Percentiles rank a stretch among this genome's conserved stretches.
These are phyloP conservation scores for Coniella vitis DNA, from an alignment of 2,329 filamentous ascomycete genomes.

Conservation along the genomic window DNA sequence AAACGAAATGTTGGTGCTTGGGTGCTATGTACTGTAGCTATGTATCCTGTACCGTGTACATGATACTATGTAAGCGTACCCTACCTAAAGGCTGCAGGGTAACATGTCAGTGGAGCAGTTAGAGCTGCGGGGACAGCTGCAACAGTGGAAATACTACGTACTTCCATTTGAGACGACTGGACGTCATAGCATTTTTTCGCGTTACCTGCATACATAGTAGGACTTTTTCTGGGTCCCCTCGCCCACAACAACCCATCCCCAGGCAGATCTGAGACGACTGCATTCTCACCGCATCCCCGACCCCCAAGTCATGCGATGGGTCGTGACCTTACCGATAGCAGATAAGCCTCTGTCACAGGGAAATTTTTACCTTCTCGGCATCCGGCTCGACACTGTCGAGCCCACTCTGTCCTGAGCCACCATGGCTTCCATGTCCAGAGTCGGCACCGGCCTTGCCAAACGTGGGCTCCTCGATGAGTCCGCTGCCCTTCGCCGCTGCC, in stretches of 20 bases:
- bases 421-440: constrained; percentile 16
- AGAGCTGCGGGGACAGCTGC: neutral
- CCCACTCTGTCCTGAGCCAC: constrained; percentile 4
- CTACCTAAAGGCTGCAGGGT: too few relatives aligned
- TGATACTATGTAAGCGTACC: too few relatives aligned
- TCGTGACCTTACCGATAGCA: constrained; percentile 10
- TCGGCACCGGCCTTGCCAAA: constrained; percentile 15
- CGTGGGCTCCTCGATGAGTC: constrained; percentile 14
- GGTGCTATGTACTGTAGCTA: too few relatives aligned
- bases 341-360: constrained; percentile 14
- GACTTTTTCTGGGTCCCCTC: neutral
- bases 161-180: neutral
- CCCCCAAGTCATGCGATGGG: constrained; percentile 13
- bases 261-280: neutral
- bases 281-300: constrained; percentile 6
- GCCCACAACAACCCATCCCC: neutral
- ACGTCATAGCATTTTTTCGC: too few relatives aligned
- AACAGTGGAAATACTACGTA: neutral
- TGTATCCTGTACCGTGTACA: too few relatives aligned
- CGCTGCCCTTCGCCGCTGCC: constrained; percentile 10
- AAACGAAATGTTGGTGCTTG: too few relatives aligned
- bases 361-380: neutral
- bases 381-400: neutral
- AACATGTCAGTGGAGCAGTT: neutral
- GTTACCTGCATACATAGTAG: neutral